phyloP scores from a whole-genome alignment of 1,284 basidiomycete species.

The Marasmius fiardii region DNA sequence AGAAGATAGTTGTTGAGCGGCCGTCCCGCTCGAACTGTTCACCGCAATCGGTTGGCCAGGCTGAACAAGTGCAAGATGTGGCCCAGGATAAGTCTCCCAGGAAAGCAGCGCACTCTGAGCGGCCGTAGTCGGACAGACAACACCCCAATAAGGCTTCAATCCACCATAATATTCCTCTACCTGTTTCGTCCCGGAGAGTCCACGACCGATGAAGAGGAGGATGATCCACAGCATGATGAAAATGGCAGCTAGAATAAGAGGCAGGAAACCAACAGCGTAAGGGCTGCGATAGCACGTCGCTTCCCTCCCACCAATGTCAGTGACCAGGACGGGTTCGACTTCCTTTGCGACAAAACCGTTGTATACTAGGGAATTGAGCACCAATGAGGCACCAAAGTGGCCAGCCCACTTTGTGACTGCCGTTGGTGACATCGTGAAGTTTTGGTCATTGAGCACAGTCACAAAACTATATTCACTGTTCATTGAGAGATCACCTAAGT shows the following conservation, averaged over 20 bases:
- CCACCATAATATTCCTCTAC: slow-evolving; percentile 4
- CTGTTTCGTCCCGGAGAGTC: background rate
- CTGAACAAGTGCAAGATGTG: background rate
- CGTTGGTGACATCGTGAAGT: background rate
- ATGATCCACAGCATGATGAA: background rate
- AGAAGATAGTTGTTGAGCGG: background rate
- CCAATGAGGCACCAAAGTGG: slow-evolving; percentile 4
- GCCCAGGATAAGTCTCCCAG: slow-evolving; percentile 5
- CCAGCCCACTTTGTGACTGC: slow-evolving; percentile 7
- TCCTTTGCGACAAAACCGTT: slow-evolving; percentile 10
- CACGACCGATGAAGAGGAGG: background rate
- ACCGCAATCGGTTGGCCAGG: background rate
- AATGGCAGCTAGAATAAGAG: slow-evolving; percentile 1
- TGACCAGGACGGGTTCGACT: background rate
- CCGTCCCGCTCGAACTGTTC: background rate
- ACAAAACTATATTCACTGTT: background rate
- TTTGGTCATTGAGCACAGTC: background rate
- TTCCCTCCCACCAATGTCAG: slow-evolving; percentile 3
- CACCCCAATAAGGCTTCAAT: slow-evolving; percentile 4
- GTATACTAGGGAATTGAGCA: slow-evolving; percentile 5
- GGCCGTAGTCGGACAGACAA: background rate
- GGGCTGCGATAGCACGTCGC: slow-evolving; percentile 9
- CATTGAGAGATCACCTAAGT: background rate
- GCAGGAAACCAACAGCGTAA: slow-evolving; percentile 11
- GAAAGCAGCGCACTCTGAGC: background rate